Evolutionary conservation across 139 green algal genomes (phyloP), one percentile per base, ranked within the genome.

Genomic region (Axilococcus clingmanii): DNA sequence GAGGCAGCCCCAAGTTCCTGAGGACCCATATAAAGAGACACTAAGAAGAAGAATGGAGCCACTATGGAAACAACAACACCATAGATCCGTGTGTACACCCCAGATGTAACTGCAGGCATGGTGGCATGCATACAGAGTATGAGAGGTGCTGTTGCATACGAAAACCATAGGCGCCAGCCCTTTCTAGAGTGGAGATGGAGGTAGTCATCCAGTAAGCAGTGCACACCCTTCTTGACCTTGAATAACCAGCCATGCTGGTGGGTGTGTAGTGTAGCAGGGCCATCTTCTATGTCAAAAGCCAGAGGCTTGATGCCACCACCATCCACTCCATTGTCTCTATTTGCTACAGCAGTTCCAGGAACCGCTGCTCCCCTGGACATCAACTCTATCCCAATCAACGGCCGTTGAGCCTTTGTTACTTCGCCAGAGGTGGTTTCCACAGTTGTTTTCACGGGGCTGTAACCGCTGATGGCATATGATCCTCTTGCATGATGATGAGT

Each of bases 121-220:
- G 66, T 74, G 4, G 55, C 34, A 51, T 74, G 66, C 48, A 74
- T 64, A 11, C 66, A 29, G 20, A 74, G 53, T 46, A 58, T 31
- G 8, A 64, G 23, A 7, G 66, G 61, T 0, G 54, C 32, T 17
- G 46, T 65, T n/a, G 23, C 6, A 7, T 66, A 14, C 8, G 27
- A 27, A n/a, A 57, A 30, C 25, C 28, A 59, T 25, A 45, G 24
- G 3, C 34, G 6, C 8, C 27, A 33, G 16, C 57, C 57, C 23
- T 15, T 59, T 42, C 31, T 59, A 40, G 34, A 33, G 24, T 59
- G 27, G 4, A 30, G n/a, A 46, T 69, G 54, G 42, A 68, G 33
- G 37, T 35, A 38, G 28, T 59, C 54, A 27, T 59, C 45, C 2
- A 65, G 34, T 6, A 42, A 27, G 8, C 27, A 38, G 15, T 22